These are phyloP conservation scores for Acaromyces ingoldii DNA, from an alignment of 1,284 basidiomycete genomes.

Conservation along the genomic window DNA sequence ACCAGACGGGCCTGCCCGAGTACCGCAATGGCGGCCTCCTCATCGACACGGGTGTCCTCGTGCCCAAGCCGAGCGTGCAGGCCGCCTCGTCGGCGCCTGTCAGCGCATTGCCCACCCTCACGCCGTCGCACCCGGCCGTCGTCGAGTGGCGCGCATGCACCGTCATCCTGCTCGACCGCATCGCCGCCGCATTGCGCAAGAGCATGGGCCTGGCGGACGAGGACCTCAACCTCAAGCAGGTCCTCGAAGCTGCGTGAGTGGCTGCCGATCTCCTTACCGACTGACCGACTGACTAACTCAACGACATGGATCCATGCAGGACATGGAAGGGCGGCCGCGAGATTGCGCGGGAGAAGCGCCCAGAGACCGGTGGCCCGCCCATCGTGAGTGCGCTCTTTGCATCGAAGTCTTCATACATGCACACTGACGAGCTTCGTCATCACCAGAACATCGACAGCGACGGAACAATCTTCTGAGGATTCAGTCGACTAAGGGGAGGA, in stretches of 20 bases:
- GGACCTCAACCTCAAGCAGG: conserved; percentile 71
- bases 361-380: conserved; percentile 66
- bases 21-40: conserved; percentile 62
- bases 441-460: conserved; percentile 9
- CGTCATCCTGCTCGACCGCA: conserved; percentile 66
- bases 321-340: conserved; percentile 90
- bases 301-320: no score
- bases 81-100: conserved; percentile 59
- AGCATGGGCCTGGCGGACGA: conserved; percentile 50
- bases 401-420: not conserved
- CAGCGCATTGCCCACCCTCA: conserved; percentile 57
- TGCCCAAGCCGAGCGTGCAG: conserved; percentile 16
- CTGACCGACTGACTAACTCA: no score
- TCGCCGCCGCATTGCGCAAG: conserved; percentile 17
- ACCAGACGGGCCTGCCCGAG: conserved; percentile 60
- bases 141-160: conserved; percentile 95
- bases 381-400: conserved; percentile 54
- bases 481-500: no score
- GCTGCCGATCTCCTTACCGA: no score
- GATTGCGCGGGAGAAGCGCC: conserved; percentile 74
- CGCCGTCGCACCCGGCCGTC: conserved; percentile 76
- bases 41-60: conserved; percentile 65
- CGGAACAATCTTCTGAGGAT: conserved; percentile 14
- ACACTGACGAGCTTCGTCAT: not conserved
- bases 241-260: conserved; percentile 87